A percentile compares a stretch with the other conserved stretches of the same genome.
phyloP scores from a whole-genome alignment of 2,329 filamentous ascomycete species.

The Xylaria digitata region DNA sequence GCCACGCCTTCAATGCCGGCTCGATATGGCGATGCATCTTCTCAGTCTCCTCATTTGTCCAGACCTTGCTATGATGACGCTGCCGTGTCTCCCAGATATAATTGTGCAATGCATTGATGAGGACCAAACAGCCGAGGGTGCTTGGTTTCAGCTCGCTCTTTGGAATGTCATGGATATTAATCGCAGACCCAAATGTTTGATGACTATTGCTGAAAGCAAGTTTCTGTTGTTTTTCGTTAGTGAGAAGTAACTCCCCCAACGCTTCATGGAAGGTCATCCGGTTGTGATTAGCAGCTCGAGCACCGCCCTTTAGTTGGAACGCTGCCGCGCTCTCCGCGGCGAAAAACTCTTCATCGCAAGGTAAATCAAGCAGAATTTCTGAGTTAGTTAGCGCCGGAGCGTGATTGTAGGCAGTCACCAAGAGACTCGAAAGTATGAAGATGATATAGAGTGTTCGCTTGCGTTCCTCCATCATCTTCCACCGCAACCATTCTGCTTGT shows the following conservation, averaged over 20 bases:
- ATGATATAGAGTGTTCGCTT: slow-evolving; percentile 93
- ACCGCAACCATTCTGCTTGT: slow-evolving; percentile 84
- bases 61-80: slow-evolving; percentile 85
- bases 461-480: slow-evolving; percentile 89
- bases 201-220: slow-evolving; percentile 55
- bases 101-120: slow-evolving; percentile 96
- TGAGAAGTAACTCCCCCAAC: slow-evolving; percentile 81
- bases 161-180: slow-evolving; percentile 61
- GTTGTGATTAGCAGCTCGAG: slow-evolving; percentile 74
- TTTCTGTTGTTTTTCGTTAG: slow-evolving; percentile 74
- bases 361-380: slow-evolving; percentile 87
- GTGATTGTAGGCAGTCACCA: slow-evolving; percentile 94
- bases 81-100: slow-evolving; percentile 99
- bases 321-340: slow-evolving; percentile 82
- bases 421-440: slow-evolving; percentile 89
- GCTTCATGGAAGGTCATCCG: slow-evolving; percentile 84
- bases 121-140: slow-evolving; percentile 88
- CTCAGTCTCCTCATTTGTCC: slow-evolving; percentile 92
- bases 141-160: slow-evolving; percentile 80
- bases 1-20: slow-evolving; percentile 93
- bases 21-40: slow-evolving; percentile 97
- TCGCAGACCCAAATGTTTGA: slow-evolving; percentile 60
- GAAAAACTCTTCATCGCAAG: slow-evolving; percentile 94
- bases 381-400: slow-evolving; percentile 92
- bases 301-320: slow-evolving; percentile 82